Percentiles rank a stretch among this genome's conserved stretches.
Evolutionary conservation across 2,329 filamentous ascomycete genomes (phyloP).

Genomic region (Cladosporium halotolerans): DNA sequence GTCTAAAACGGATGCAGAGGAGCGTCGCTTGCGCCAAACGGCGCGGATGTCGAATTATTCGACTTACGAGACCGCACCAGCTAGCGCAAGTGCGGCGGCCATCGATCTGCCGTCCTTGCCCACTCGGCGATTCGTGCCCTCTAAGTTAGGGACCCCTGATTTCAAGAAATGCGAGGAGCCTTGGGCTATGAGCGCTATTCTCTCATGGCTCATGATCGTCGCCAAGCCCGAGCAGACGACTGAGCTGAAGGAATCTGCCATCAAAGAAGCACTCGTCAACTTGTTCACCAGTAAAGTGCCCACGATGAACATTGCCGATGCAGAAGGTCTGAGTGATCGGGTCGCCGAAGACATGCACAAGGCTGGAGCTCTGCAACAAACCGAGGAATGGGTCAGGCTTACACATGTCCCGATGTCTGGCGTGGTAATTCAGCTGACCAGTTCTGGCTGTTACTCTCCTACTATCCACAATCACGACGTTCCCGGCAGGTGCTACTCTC

Average conservation of each 20-base stretch:
- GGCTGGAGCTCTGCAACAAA: constrained; percentile 69
- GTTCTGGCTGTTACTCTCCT: constrained; percentile 82
- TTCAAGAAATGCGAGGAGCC: constrained; percentile 82
- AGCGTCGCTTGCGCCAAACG: constrained; percentile 48
- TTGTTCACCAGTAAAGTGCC: constrained; percentile 93
- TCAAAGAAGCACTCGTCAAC: constrained; percentile 80
- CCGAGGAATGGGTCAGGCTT: constrained; percentile 98
- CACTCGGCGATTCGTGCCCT: constrained; percentile 73
- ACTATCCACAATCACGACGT: constrained; percentile 66
- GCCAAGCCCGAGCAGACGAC: constrained; percentile 71
- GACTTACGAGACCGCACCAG: constrained; percentile 34
- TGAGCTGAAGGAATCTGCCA: constrained; percentile 75
- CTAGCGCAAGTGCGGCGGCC: constrained; percentile 46
- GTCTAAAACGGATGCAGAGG: constrained; percentile 89
- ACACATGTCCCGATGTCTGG: constrained; percentile 74
- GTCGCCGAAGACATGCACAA: constrained; percentile 76
- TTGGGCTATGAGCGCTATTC: constrained; percentile 86
- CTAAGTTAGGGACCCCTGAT: constrained; percentile 73
- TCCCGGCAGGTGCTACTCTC: constrained; percentile 78
- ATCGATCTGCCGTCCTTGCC: constrained; percentile 83
- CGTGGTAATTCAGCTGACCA: constrained; percentile 88
- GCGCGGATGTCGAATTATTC: constrained; percentile 22
- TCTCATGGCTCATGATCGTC: constrained; percentile 80
- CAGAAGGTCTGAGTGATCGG: constrained; percentile 72
- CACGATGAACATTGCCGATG: constrained; percentile 97